These are phyloP conservation scores for Boletus insuetus DNA, from an alignment of 768 basidiomycete genomes.

Conservation along the genomic window DNA sequence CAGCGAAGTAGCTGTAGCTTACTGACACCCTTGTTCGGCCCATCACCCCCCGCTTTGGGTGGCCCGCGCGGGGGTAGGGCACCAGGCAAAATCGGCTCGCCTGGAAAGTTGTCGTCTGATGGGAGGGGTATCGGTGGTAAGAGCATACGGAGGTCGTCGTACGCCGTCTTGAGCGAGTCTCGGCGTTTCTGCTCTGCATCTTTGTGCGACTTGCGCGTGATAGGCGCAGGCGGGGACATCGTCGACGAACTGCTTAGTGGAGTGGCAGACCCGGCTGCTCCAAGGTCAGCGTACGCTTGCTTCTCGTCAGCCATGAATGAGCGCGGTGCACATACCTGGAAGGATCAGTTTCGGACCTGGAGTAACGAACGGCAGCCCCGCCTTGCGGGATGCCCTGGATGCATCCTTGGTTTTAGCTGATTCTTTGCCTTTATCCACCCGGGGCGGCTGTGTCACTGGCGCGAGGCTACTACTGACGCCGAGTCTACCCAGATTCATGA, in stretches of 20 bases:
- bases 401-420: constrained; percentile 29
- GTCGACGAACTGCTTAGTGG: constrained; percentile 25
- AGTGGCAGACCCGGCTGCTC: constrained; percentile 34
- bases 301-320: background rate
- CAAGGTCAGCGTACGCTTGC: constrained; percentile 1
- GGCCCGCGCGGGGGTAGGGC: constrained; percentile 88
- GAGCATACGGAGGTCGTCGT: constrained; percentile 76
- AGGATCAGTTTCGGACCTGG: constrained; percentile 69
- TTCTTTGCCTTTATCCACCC: constrained; percentile 28
- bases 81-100: constrained; percentile 80
- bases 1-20: constrained; percentile 90
- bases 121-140: constrained; percentile 88
- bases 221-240: constrained; percentile 37
- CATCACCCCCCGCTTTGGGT: constrained; percentile 79
- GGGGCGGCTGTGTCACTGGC: constrained; percentile 24
- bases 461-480: constrained; percentile 48
- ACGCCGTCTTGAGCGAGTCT: constrained; percentile 93
- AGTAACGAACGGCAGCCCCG: constrained; percentile 38
- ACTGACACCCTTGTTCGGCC: constrained; percentile 94
- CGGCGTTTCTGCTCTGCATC: constrained; percentile 96
- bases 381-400: constrained; percentile 28
- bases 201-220: constrained; percentile 85
- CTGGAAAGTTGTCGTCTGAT: constrained; percentile 64
- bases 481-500: constrained; percentile 82
- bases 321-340: constrained; percentile 47